Evolutionary conservation across 345 rosid genomes (phyloP), one percentile per base, ranked within the genome.

Genomic region (Salix arbutifolia): DNA sequence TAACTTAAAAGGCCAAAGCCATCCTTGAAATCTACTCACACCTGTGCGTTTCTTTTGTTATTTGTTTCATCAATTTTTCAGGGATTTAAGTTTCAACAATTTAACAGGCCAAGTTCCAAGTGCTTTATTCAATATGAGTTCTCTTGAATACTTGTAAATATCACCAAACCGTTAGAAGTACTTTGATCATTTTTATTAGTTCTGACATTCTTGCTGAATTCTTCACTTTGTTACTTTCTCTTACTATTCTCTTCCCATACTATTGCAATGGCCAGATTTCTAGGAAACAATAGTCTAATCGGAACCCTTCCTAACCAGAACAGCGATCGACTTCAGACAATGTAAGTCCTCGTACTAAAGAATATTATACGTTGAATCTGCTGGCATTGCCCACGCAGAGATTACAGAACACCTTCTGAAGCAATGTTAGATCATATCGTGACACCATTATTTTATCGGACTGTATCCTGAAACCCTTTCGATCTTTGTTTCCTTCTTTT

Each of bases 31-130:
- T 44, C 68, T 33, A n/a, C 33, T 50, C 61, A 25, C 19, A 7
- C 28, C 26, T 13, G 38, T 60, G 6, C 12, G 6, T 61, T 68
- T 31, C 67, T 5, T 3, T 50, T 14, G 5, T 65, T 52, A 28
- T 30, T 37, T 31, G 6, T 53, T 3, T 38, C 21, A 16, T 23
- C 28, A 19, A 12, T 67, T 38, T 31, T 76, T 33, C 70, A 85
- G 86, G 83, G 88, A 83, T 61, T 79, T 83, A 67, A 83, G 86
- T 78, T 86, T 81, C 81, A 86, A 86, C 85, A 75, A 72, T 69
- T 62, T 85, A 65, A 77, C 81, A 37, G 81, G 86, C 28, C 68
- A 73, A 76, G 77, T 85, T 75, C 80, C 81, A 56, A 78, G 31
- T 67, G 69, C 69, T 61, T 67, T 84, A 19, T 83, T 85, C 84